phyloP scores from a whole-genome alignment of 305 asterid species.

The Stenogyne calaminthoides region DNA sequence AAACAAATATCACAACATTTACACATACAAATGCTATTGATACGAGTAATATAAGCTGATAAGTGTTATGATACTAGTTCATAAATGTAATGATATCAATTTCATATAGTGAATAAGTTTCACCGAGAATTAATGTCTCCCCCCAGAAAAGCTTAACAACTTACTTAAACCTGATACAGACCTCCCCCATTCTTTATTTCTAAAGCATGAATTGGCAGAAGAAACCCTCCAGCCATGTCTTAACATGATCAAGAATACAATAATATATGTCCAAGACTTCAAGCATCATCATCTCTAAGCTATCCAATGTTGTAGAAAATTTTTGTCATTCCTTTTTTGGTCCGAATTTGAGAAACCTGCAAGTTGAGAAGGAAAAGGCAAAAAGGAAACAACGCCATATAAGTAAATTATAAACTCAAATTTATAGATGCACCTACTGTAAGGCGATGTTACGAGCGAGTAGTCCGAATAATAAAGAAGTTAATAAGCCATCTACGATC shows the following conservation, averaged over 20 bases:
- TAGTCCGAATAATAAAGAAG: not conserved
- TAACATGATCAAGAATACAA: not conserved
- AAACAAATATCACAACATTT: too few species aligned
- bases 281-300: slow-evolving; percentile 12
- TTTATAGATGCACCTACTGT: not conserved
- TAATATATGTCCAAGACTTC: not conserved
- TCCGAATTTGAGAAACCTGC: slow-evolving; percentile 85
- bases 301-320: slow-evolving; percentile 49
- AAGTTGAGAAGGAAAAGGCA: slow-evolving; percentile 1
- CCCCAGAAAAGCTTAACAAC: too few species aligned
- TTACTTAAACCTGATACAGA: too few species aligned
- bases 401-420: not conserved
- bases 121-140: too few species aligned
- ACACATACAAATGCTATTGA: too few species aligned
- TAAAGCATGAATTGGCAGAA: too few species aligned
- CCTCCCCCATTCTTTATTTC: too few species aligned
- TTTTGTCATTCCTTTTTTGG: slow-evolving; percentile 69
- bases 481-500: too few species aligned
- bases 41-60: too few species aligned
- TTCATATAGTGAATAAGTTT: too few species aligned
- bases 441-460: not conserved
- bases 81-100: too few species aligned
- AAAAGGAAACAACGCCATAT: not conserved
- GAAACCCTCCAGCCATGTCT: not conserved
- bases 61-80: too few species aligned